Evolutionary conservation across 768 basidiomycete species (phyloP).

Genomic region (Russula dissimulans): DNA sequence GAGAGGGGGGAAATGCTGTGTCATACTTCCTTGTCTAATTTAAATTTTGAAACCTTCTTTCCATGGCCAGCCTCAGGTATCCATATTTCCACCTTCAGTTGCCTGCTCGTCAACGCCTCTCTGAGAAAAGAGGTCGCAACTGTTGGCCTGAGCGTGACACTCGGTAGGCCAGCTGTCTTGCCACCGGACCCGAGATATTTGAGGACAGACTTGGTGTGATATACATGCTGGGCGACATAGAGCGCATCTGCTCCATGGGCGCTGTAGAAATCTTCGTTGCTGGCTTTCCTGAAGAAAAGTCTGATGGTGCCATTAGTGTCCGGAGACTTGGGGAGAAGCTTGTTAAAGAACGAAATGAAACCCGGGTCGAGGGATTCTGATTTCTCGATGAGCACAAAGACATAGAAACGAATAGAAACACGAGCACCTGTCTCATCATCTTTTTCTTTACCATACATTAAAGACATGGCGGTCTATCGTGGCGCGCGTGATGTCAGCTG

Average conservation of each 20-base stretch:
- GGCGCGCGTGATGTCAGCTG: background rate
- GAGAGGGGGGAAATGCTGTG: background rate
- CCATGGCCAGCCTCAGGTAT: conserved; percentile 59
- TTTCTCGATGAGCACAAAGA: background rate
- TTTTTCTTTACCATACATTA: conserved; percentile 62
- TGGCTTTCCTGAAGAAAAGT: conserved; percentile 62
- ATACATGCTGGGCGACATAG: conserved; percentile 78
- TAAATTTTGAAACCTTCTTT: conserved; percentile 69
- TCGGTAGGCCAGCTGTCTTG: conserved; percentile 52
- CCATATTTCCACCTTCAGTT: conserved; percentile 92
- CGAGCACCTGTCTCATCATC: conserved; percentile 29
- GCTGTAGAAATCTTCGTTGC: conserved; percentile 64
- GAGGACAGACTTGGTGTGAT: conserved; percentile 83
- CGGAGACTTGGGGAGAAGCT: conserved; percentile 56
- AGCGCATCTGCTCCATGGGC: conserved; percentile 82
- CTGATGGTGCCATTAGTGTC: conserved; percentile 69
- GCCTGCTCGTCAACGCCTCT: conserved; percentile 83
- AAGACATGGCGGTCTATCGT: conserved; percentile 31
- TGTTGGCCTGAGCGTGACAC: conserved; percentile 64
- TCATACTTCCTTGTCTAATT: conserved; percentile 68
- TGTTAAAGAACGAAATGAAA: conserved; percentile 63
- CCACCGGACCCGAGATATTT: conserved; percentile 76
- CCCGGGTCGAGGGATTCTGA: conserved; percentile 29
- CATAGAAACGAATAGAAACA: background rate
- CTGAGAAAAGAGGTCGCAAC: conserved; percentile 77